Evolutionary conservation across 345 rosid genomes (phyloP), one percentile per base, ranked within the genome.

Genomic region (Cardamine resedifolia): DNA sequence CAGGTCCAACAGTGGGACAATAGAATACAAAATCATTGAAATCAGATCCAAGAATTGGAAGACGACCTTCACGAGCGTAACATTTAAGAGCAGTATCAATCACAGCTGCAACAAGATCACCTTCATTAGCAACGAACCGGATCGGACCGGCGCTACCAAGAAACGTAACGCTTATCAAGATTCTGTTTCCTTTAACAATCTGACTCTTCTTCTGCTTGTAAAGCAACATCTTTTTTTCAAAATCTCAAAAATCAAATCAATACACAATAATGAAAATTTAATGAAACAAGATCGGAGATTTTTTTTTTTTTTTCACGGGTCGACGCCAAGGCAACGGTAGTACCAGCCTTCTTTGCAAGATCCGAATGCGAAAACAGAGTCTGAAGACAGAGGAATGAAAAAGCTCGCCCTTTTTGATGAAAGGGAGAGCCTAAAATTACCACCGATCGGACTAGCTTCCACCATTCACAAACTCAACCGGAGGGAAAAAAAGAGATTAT

Each of bases 331-430:
- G 95, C 98, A 94, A 83, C 98, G 98, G 68, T 70, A 85, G 92
- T 89, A 94, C 98, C 98, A 94, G 87, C 92, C 96, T 77, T 87
- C 90, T 74, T 89, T 94, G 92, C 98, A 91, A 71, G 96, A 91
- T 33, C 92, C 97, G 76, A 91, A 94, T 1, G 92, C 80, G 69
- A 85, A 90, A 81, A 85, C 84, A 74, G 84, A 78, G 64, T 83
- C 78, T 7, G 70, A 72, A 58, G 82, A 78, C 12, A 81, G 75
- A 51, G 81, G 70, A 20, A 71, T 67, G 72, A 77, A 60, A 73
- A 64, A 63, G 91, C 96, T 85, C 93, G 81, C 96, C 97, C 96
- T 88, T 76, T 77, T 73, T 66, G 72, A 67, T 48, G 63, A 72
- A 87, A 85, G 92, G 91, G 90, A 77, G 96, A 89, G 96, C 96